phyloP scores from a whole-genome alignment of 2,329 filamentous ascomycete genomes.

The Graphiopsis chlorocephala region DNA sequence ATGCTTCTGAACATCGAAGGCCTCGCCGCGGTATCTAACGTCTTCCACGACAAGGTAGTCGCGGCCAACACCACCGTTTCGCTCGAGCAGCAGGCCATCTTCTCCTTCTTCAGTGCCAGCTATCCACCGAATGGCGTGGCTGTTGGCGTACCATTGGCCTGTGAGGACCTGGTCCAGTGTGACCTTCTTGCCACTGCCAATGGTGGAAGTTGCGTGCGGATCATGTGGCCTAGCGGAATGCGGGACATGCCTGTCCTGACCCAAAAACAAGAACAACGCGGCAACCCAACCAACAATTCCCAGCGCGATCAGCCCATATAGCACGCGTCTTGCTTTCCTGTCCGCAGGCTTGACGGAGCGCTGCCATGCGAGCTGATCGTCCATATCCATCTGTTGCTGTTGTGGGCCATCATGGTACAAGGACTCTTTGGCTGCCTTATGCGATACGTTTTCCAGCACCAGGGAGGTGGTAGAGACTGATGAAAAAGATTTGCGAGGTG shows the following conservation, averaged over 20 bases:
- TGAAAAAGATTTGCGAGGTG: slow-evolving; percentile 57
- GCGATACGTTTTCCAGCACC: slow-evolving; percentile 72
- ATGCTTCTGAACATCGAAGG: slow-evolving; percentile 41
- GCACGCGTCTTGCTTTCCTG: slow-evolving; percentile 59
- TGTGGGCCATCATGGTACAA: slow-evolving; percentile 35
- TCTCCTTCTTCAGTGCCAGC: slow-evolving; percentile 64
- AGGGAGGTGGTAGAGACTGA: slow-evolving; percentile 81
- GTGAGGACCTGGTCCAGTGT: slow-evolving; percentile 68
- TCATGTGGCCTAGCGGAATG: slow-evolving; percentile 64
- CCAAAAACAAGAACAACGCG: slow-evolving; percentile 65
- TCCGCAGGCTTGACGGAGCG: slow-evolving; percentile 56
- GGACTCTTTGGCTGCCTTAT: slow-evolving; percentile 48
- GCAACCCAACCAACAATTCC: slow-evolving; percentile 67
- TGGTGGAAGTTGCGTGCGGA: slow-evolving; percentile 60
- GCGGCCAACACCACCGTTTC: slow-evolving; percentile 57
- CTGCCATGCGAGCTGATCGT: slow-evolving; percentile 48
- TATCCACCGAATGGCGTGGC: slow-evolving; percentile 73
- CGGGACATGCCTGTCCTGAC: slow-evolving; percentile 63
- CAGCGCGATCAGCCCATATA: slow-evolving; percentile 60
- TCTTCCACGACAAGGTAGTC: slow-evolving; percentile 85
- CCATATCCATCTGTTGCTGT: slow-evolving; percentile 48
- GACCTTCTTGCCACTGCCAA: slow-evolving; percentile 68
- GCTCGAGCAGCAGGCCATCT: slow-evolving; percentile 82
- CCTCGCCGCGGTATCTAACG: slow-evolving; percentile 59
- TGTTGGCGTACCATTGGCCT: slow-evolving; percentile 63